Evolutionary conservation across 2,329 filamentous ascomycete species (phyloP), one percentile per base, ranked within the genome.

Genomic region (Fusarium avenaceum): DNA sequence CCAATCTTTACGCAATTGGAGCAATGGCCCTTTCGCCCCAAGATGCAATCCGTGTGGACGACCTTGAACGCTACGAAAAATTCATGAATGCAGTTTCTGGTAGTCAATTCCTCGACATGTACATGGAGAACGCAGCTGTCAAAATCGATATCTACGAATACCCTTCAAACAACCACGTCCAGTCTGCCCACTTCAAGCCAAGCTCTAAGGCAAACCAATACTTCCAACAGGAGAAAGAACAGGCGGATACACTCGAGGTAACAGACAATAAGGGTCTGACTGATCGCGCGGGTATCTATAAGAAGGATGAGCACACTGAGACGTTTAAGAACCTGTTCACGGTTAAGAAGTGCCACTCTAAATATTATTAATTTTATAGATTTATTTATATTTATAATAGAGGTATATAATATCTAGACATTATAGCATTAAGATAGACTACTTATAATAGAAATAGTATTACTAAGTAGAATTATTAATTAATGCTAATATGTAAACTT

Each of bases 41-140:
- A 5, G 46, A 52, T 9, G 26, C 35, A 3, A 56, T 56, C 5
- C 17, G 26, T 6, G 3, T 11, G 0, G 14, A 28, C 9, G 20
- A 52, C 7, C 9, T 33, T 1, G 20, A 35, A 5, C 35, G 46
- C 0, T 56, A 52, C 0, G 17, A 52, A 7, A 20, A 28, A 7
- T 32, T 28, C 7, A 42, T 42, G 53, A 26, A 26, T 6, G 15
- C 17, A 3, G 1, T 56, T 3, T 28, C 26, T 2, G 13, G 8
- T 5, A 35, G 19, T 3, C 46, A 52, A 0, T 20, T 52, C 6
- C 26, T 56, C 2, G 15, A 56, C 5, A 26, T 42, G 28, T 52
- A 56, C 7, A 10, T 6, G 3, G 4, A 33, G 3, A 4, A 40
- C 17, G 15, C 0, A 1, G 19, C n/a, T 4, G 14, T 42, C 3